Base-by-base conservation (phyloP, 805 yeast genomes). In the Lipomyces yamadae region DNA sequence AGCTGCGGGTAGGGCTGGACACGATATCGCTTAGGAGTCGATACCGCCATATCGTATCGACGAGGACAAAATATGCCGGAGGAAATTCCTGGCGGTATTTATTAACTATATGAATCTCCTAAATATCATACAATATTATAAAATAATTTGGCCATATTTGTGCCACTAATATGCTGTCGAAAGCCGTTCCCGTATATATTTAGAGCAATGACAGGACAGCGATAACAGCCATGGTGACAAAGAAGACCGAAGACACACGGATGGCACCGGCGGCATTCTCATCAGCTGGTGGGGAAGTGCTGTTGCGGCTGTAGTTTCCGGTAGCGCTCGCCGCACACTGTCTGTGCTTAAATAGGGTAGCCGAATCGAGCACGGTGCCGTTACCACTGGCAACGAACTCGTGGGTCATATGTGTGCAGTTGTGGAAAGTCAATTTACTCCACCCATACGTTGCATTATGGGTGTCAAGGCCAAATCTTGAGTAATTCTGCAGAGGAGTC, bases 391-490 rank as follows among this genome's bases (percentile, higher is more conserved):
- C 70, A 60, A 74, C 56, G 56, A 73, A 74, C 53, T 74, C 73
- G 63, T 74, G 75, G 32, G 75, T 72, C 45, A 74, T 48, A 56
- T 74, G 76, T 15, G 75, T 70, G 34, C 66, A 35, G 63, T 74
- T 74, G 67, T 74, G 76, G 18, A 74, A 72, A 10, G 74, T 73
- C 53, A 74, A 60, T n/a, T 60, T 60, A 30, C 73, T 73, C 76
- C 76, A 74, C 10, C 76, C 76, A 52, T 69, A 71, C 3, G 55
- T 65, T 13, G 61, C 56, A 33, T 64, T 68, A n/a, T 53, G 56
- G 34, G 34, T 32, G 34, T 30, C 56, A 30, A 30, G 33, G 33
- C 15, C 56, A 32, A 30, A 53, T 32, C 34, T 53, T 30, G 56
- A 30, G 34, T 30, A 30, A 39, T 39, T 13, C 48, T 39, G 48